These are phyloP conservation scores for Zygnema cylindricum DNA, from an alignment of 139 green algal genomes.

Conservation along the genomic window DNA sequence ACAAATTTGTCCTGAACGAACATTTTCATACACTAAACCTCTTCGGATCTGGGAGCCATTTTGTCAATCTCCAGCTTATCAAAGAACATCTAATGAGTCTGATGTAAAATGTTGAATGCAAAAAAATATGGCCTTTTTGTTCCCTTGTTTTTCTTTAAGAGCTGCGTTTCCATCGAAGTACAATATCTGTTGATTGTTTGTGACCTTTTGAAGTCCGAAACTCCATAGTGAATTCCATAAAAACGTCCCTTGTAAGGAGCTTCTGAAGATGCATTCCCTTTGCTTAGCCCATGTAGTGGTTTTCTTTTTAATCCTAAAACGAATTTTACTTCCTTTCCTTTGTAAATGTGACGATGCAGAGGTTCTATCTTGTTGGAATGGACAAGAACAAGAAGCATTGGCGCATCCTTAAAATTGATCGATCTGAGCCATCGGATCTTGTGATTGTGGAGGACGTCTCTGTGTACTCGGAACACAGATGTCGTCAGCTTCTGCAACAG, in stretches of 20 bases:
- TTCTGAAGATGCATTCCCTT: not conserved
- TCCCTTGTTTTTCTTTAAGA: too few species aligned
- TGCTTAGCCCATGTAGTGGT: not conserved
- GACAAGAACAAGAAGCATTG: constrained; percentile 53
- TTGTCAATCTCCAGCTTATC: too few species aligned
- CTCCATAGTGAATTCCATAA: too few species aligned
- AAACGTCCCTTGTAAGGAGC: not conserved
- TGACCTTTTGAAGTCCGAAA: too few species aligned
- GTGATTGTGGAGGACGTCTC: constrained; percentile 49
- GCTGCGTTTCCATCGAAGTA: too few species aligned
- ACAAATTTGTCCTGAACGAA: too few species aligned
- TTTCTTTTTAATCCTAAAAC: not conserved
- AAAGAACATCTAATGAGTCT: too few species aligned
- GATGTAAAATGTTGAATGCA: too few species aligned
- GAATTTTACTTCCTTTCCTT: not conserved
- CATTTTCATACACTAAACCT: too few species aligned
- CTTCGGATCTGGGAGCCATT: too few species aligned
- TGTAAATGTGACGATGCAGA: constrained; percentile 24
- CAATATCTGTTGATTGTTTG: too few species aligned
- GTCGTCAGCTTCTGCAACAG: constrained; percentile 38
- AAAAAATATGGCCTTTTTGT: too few species aligned
- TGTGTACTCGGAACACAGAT: constrained; percentile 52
- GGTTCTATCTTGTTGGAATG: constrained; percentile 60
- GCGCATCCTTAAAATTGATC: constrained; percentile 63
- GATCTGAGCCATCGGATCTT: constrained; percentile 61